Evolutionary conservation across 1,139 yeast genomes (phyloP), one percentile per base, ranked within the genome.

Genomic region (Candida smagusa): DNA sequence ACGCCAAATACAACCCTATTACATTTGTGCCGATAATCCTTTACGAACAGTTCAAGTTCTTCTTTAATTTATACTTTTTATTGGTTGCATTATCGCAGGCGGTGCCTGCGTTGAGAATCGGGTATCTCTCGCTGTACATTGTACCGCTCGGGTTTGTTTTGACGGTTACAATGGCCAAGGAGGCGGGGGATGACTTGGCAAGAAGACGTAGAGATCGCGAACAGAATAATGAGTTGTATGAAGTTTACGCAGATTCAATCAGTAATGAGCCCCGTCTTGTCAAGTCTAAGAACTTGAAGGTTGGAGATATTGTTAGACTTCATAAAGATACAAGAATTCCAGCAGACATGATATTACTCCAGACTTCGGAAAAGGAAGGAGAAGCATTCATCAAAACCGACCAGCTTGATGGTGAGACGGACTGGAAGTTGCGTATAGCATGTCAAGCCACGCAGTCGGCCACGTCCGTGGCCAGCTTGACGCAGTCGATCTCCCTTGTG

Each of bases 361-460:
- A 88, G 54, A 82, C 96, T 0, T 82, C 90, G 35, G 97, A 90
- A 53, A 58, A 63, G 12, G 73, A 66, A 32, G 98, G 97, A 5
- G 99, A 92, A 58, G 78, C 92, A 1, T 94, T 94, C 54, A 86
- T 94, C 47, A 85, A 95, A 52, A 94, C 99, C 0, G 99, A 94
- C 65, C 99, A 94, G 60, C 69, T 94, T 38, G 99, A 94, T 59
- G 99, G 99, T 52, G 99, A 94, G 59, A 94, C 99, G 7, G 99
- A 94, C 63, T 94, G 99, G 99, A 94, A 94, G 58, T 69, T 94
- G 40, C 70, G 96, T 49, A 67, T 86, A 24, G 94, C 97, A 0
- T 74, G 81, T 37, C 74, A 81, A 7, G 56, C 80, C 22, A 87
- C 97, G 0, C 97, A 92, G 60, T 52, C 49, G 6, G 44, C 79